Conservation (phyloP, 73 alveolate species). For the Paramecium sonneborni region DNA sequence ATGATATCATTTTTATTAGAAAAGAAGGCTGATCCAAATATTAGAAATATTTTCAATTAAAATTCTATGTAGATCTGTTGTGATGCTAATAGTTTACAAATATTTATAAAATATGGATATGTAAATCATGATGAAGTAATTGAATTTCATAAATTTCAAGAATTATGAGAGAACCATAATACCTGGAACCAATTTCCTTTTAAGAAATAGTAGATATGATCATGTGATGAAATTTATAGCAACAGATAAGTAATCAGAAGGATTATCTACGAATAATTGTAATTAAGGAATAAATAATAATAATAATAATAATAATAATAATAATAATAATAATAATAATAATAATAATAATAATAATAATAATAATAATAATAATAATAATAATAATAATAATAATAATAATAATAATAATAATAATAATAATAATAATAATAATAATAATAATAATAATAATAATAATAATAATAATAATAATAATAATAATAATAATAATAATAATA, state of each 20-base stretch:
- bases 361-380: conserved; percentile 43
- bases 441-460: conserved; percentile 47
- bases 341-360: conserved; percentile 47
- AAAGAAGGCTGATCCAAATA: conserved; percentile 75
- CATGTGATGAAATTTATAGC: conserved; percentile 59
- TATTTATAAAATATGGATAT: conserved; percentile 66
- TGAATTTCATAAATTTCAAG: conserved; percentile 23
- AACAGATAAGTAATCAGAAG: background rate
- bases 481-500: background rate
- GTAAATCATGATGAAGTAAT: background rate
- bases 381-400: conserved; percentile 8
- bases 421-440: conserved; percentile 19
- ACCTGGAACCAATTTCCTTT: conserved; percentile 56
- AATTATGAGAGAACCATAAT: conserved; percentile 74
- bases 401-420: conserved; percentile 3
- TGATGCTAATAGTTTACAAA: conserved; percentile 67
- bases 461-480: background rate
- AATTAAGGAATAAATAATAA: background rate
- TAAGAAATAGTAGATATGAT: conserved; percentile 69
- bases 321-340: background rate
- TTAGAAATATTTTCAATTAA: conserved; percentile 70
- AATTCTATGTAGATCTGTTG: conserved; percentile 74
- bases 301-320: background rate
- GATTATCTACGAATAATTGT: conserved; percentile 38
- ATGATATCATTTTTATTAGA: conserved; percentile 75